A percentile compares a stretch with the other conserved stretches of the same genome.
Conservation (phyloP, 306 rosid genomes). For the Neltuma alba region DNA sequence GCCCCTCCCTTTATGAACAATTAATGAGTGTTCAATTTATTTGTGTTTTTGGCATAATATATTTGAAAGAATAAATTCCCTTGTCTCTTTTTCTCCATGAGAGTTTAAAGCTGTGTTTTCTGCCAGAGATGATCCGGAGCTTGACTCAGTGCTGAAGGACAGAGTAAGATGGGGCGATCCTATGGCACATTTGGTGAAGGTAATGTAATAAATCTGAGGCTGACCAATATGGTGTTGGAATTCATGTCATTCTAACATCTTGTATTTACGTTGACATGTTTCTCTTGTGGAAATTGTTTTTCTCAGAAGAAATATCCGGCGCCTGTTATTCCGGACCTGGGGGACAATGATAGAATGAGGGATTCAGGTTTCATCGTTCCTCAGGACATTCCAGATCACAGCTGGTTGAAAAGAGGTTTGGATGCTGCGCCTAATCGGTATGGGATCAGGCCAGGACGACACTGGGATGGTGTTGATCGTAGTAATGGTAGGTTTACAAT, state of each 20-base stretch:
- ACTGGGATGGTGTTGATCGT: constrained; percentile 96
- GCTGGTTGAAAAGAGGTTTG: constrained; percentile 84
- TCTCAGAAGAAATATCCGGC: constrained; percentile 68
- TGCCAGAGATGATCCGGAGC: constrained; percentile 88
- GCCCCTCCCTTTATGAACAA: background rate
- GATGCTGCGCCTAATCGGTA: constrained; percentile 81
- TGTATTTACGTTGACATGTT: constrained; percentile 16
- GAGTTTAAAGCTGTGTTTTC: constrained; percentile 24
- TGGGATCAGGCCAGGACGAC: constrained; percentile 89
- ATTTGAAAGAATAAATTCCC: background rate
- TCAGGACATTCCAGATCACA: constrained; percentile 82
- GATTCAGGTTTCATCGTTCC: constrained; percentile 88
- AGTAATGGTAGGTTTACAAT: constrained; percentile 74
- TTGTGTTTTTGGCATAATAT: constrained; percentile 10
- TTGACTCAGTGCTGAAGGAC: constrained; percentile 70
- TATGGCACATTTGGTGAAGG: constrained; percentile 94
- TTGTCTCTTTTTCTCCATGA: background rate
- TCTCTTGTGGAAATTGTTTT: constrained; percentile 35
- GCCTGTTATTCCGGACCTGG: constrained; percentile 59
- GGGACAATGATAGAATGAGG: constrained; percentile 72
- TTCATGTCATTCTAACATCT: constrained; percentile 8
- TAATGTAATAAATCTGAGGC: constrained; percentile 34
- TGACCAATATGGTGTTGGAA: background rate
- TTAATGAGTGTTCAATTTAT: background rate
- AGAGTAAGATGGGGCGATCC: constrained; percentile 94